A percentile compares a stretch with the other conserved stretches of the same genome.
Conservation (phyloP, 208 protist genomes). For the Crithidia bombi region DNA sequence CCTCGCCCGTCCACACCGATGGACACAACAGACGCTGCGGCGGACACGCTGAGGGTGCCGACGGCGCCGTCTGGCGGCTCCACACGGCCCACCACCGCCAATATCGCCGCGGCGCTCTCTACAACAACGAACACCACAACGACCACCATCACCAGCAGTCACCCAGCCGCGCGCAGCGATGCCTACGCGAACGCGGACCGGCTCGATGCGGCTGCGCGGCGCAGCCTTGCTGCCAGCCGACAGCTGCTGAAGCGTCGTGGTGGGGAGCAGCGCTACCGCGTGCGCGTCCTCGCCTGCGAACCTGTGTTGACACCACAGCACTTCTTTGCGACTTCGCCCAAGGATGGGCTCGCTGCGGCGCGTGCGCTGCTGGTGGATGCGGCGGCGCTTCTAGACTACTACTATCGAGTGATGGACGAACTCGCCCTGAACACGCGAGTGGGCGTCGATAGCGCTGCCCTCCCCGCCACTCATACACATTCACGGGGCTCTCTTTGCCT, state of each 20-base stretch:
- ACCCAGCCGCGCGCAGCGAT: too few species aligned
- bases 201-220: not conserved
- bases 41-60: not conserved
- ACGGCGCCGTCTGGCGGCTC: constrained; percentile 5
- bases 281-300: constrained; percentile 9
- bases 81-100: constrained; percentile 12
- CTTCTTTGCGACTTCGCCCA: constrained; percentile 11
- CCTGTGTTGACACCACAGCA: constrained; percentile 11
- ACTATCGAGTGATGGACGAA: constrained; percentile 5
- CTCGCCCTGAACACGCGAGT: too few species aligned
- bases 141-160: not conserved
- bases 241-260: constrained; percentile 6
- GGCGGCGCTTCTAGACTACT: constrained; percentile 20
- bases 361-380: constrained; percentile 19
- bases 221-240: constrained; percentile 3
- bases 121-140: not conserved
- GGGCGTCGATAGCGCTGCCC: too few species aligned
- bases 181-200: not conserved
- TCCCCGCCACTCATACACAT: too few species aligned
- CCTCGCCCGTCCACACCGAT: not conserved
- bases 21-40: not conserved
- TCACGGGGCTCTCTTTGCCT: too few species aligned
- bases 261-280: constrained; percentile 11
- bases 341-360: constrained; percentile 23
- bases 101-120: not conserved